Base-by-base conservation (phyloP, 345 rosid species). In the Crucihimalaya himalaica region DNA sequence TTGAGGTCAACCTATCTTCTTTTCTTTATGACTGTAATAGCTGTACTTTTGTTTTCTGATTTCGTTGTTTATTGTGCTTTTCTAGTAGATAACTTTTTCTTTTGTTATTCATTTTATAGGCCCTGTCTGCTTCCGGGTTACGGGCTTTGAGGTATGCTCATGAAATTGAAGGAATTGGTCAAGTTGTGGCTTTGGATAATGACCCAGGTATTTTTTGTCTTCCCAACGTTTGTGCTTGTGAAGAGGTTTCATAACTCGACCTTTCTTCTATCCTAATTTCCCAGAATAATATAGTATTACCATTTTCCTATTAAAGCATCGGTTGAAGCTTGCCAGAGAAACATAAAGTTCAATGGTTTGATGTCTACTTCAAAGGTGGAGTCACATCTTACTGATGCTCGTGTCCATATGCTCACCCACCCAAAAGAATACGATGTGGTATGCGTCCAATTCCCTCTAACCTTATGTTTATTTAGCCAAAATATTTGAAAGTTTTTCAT, bases 401-500 rank as follows among this genome's bases (percentile, higher is more conserved):
- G 98, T 80, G 94, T 92, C 14, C 85, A 85, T 73, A 96, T 96
- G 98, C 96, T 96, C 58, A 84, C 93, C 39, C 88, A 96, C 74
- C 95, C 94, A 54, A 96, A 92, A 83, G 98, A 96, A 79, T 96
- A 83, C 79, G 99, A 96, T 75, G 88, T 88, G 93, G 99, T 96
- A 89, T 67, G 72, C 14, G 0, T 55, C 15, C 80, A 55, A 2
- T 4, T 31, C 34, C 34, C 34, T 1, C 34, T 31, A 23, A 23
- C 20, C 20, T 13, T 39, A 14, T 25, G 6, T 62, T n/a, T 27
- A 9, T 65, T 35, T 13, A 6, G 37, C 45, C 13, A 15, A 63
- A 64, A 39, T 1, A 51, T 18, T 19, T 45, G 21, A 34, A 64
- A 6, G 5, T n/a, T 11, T 21, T 67, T 42, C 25, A 29, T 64